Percentiles rank a stretch among this genome's conserved stretches.
phyloP scores from a whole-genome alignment of 306 rosid species.

The Fagus crenata region DNA sequence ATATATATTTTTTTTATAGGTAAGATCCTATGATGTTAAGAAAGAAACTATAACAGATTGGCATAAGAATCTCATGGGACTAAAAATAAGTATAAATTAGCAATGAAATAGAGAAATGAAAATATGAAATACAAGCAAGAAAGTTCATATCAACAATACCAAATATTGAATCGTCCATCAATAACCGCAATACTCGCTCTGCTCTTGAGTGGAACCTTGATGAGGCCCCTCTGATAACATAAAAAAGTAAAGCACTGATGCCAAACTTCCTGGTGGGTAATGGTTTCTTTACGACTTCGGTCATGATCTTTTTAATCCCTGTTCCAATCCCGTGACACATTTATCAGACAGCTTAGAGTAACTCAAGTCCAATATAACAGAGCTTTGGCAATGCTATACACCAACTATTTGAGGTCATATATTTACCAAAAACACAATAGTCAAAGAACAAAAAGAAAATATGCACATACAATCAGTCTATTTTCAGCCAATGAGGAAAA shows the following conservation, averaged over 20 bases:
- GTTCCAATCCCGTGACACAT: conserved; percentile 4
- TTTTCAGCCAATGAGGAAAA: neutral
- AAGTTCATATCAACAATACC: conserved; percentile 36
- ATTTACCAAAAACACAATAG: neutral
- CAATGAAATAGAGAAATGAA: neutral
- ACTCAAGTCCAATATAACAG: neutral
- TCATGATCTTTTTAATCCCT: conserved; percentile 46
- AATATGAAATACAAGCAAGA: neutral
- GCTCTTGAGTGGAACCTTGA: conserved; percentile 89
- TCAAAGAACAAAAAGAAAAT: neutral
- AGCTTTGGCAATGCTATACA: neutral
- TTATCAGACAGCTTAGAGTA: neutral
- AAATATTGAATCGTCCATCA: conserved; percentile 50
- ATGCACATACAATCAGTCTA: neutral
- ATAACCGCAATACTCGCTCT: conserved; percentile 55
- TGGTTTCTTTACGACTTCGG: conserved; percentile 69
- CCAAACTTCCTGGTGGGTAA: conserved; percentile 51
- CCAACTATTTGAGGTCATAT: neutral
- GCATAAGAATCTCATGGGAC: neutral
- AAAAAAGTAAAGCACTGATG: conserved; percentile 58
- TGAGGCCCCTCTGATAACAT: conserved; percentile 69
- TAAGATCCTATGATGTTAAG: neutral
- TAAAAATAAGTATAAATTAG: neutral
- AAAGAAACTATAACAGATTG: neutral
- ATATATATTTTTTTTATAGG: no score